Percentiles rank a stretch among this genome's conserved stretches.
phyloP scores from a whole-genome alignment of 495 filamentous ascomycete genomes.

The Corynascus novoguineensis region DNA sequence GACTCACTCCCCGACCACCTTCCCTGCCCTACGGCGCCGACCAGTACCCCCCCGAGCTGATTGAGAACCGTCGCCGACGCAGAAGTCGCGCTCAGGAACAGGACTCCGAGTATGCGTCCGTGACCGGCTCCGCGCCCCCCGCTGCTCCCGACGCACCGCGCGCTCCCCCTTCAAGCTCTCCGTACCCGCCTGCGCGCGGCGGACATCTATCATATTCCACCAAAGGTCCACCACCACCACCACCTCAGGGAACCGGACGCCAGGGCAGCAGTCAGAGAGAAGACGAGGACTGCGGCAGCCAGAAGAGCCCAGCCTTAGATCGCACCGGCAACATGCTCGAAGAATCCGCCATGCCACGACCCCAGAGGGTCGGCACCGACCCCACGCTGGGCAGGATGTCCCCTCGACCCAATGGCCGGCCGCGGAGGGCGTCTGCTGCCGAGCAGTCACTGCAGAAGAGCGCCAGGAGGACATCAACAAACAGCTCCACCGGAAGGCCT shows the following conservation, averaged over 20 bases:
- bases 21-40: slow-evolving; percentile 42
- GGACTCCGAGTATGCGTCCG: slow-evolving; percentile 24
- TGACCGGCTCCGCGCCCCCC: slow-evolving; percentile 36
- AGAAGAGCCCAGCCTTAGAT: slow-evolving; percentile 31
- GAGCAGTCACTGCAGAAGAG: slow-evolving; percentile 27
- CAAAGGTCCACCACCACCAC: slow-evolving; percentile 29
- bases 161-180: slow-evolving; percentile 55
- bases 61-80: slow-evolving; percentile 35
- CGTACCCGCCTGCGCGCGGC: slow-evolving; percentile 42
- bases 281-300: slow-evolving; percentile 36
- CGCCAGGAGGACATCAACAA: slow-evolving; percentile 21
- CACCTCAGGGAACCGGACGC: slow-evolving; percentile 21
- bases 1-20: slow-evolving; percentile 46
- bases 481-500: slow-evolving; percentile 24
- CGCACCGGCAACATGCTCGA: slow-evolving; percentile 29
- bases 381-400: slow-evolving; percentile 13
- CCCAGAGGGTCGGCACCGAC: slow-evolving; percentile 24
- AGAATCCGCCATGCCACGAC: slow-evolving; percentile 21
- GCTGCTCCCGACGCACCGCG: slow-evolving; percentile 56
- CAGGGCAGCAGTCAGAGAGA: slow-evolving; percentile 36
- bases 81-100: slow-evolving; percentile 33
- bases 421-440: slow-evolving; percentile 28
- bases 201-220: slow-evolving; percentile 29
- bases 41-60: slow-evolving; percentile 40
- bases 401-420: slow-evolving; percentile 15